These are phyloP conservation scores for Aspergillus bertholletiae DNA, from an alignment of 495 filamentous ascomycete species.

Conservation along the genomic window DNA sequence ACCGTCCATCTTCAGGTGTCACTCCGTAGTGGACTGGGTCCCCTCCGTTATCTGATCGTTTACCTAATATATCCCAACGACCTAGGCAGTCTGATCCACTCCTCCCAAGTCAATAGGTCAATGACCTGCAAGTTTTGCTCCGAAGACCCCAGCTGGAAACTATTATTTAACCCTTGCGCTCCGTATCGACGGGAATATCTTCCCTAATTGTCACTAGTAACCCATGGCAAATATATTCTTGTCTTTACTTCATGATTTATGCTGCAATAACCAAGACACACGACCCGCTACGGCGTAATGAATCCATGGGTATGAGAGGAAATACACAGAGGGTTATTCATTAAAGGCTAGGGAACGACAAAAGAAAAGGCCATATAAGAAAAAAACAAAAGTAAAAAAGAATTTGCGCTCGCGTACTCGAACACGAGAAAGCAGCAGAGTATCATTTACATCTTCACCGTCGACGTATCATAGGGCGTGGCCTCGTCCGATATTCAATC, in stretches of 20 bases:
- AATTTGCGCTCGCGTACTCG: slow-evolving; percentile 31
- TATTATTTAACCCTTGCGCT: not conserved
- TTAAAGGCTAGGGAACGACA: slow-evolving; percentile 6
- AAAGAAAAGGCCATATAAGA: slow-evolving; percentile 9
- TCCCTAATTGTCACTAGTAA: not conserved
- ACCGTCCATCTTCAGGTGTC: slow-evolving; percentile 4
- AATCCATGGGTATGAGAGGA: not conserved
- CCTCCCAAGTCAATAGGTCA: not conserved
- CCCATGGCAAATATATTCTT: not conserved
- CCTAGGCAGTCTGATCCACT: slow-evolving; percentile 4
- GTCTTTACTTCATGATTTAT: not conserved
- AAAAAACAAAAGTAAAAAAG: slow-evolving; percentile 17
- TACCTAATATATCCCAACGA: slow-evolving; percentile 5
- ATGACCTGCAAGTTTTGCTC: not conserved
- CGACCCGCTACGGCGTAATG: not conserved
- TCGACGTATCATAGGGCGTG: slow-evolving; percentile 28
- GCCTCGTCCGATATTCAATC: slow-evolving; percentile 19
- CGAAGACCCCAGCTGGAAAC: not conserved
- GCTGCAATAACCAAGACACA: not conserved
- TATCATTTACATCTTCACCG: slow-evolving; percentile 49
- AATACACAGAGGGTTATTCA: not conserved
- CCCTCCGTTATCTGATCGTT: slow-evolving; percentile 23
- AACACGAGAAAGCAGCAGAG: slow-evolving; percentile 37
- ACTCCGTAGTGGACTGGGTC: slow-evolving; percentile 6
- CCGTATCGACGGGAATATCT: not conserved